These are phyloP conservation scores for Nemania abortiva DNA, from an alignment of 2,329 filamentous ascomycete species.

Conservation along the genomic window DNA sequence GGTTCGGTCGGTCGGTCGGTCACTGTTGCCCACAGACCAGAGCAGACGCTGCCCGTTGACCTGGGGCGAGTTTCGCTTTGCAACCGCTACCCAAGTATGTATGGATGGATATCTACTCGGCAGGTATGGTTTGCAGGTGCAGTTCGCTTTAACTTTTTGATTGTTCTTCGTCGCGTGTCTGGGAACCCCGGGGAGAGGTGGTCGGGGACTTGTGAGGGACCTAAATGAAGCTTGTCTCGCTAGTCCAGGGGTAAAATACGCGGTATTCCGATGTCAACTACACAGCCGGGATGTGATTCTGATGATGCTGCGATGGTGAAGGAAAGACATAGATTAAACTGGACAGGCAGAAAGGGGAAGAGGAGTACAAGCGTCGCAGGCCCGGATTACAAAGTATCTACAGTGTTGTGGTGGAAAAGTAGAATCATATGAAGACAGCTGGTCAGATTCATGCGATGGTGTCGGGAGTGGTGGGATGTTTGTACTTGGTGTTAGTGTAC, in stretches of 20 bases:
- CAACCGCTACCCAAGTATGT: background rate
- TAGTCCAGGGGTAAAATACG: slow-evolving; percentile 36
- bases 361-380: background rate
- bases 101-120: background rate
- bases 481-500: slow-evolving; percentile 13
- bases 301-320: slow-evolving; percentile 22
- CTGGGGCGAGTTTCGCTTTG: slow-evolving; percentile 41
- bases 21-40: slow-evolving; percentile 46
- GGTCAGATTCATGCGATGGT: slow-evolving; percentile 40
- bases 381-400: slow-evolving; percentile 24
- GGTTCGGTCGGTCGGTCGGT: slow-evolving; percentile 32
- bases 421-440: slow-evolving; percentile 38
- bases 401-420: slow-evolving; percentile 15
- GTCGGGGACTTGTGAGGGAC: slow-evolving; percentile 5
- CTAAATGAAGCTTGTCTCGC: slow-evolving; percentile 31
- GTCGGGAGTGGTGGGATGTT: slow-evolving; percentile 36
- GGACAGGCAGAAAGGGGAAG: background rate
- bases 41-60: slow-evolving; percentile 43
- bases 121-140: background rate
- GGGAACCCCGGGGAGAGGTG: slow-evolving; percentile 8
- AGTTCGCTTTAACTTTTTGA: background rate
- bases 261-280: slow-evolving; percentile 29
- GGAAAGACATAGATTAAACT: slow-evolving; percentile 31
- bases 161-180: slow-evolving; percentile 2
- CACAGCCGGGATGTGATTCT: slow-evolving; percentile 8